phyloP scores from a whole-genome alignment of 2,329 filamentous ascomycete genomes.

The Bretziella fagacearum region DNA sequence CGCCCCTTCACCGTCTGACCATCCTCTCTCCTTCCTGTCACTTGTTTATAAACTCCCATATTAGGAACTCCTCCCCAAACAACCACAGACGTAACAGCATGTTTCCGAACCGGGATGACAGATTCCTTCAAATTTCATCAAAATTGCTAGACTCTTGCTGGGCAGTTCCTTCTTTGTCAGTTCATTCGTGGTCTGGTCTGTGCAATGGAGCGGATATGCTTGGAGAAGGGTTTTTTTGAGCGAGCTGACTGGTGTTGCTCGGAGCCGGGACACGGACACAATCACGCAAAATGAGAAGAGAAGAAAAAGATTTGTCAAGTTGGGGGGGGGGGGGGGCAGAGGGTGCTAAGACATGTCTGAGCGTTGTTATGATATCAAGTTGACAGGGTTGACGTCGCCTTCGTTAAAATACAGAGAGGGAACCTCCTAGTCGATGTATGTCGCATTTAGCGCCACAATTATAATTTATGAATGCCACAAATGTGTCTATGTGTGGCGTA shows the following conservation, averaged over 20 bases:
- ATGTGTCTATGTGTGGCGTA: not conserved
- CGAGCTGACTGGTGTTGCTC: no score
- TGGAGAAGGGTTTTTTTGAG: no score
- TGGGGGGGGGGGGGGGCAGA: no score
- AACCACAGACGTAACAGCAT: not conserved
- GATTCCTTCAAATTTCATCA: constrained; percentile 2
- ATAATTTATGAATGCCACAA: not conserved
- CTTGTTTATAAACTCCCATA: not conserved
- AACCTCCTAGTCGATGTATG: no score
- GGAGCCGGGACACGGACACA: no score
- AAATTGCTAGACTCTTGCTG: not conserved
- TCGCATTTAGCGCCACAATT: no score
- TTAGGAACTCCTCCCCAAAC: not conserved
- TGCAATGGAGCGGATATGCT: not conserved
- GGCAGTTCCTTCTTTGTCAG: constrained; percentile 1
- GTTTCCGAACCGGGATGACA: not conserved
- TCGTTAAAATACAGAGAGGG: no score
- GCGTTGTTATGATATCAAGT: no score
- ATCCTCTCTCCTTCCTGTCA: not conserved
- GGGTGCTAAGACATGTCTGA: no score
- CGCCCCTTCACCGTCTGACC: not conserved
- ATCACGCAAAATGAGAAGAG: no score
- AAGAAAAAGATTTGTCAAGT: no score
- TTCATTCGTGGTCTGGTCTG: not conserved
- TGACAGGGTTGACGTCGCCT: no score